phyloP scores from a whole-genome alignment of 1,284 basidiomycete species.

The Cryptococcus amylolentus region DNA sequence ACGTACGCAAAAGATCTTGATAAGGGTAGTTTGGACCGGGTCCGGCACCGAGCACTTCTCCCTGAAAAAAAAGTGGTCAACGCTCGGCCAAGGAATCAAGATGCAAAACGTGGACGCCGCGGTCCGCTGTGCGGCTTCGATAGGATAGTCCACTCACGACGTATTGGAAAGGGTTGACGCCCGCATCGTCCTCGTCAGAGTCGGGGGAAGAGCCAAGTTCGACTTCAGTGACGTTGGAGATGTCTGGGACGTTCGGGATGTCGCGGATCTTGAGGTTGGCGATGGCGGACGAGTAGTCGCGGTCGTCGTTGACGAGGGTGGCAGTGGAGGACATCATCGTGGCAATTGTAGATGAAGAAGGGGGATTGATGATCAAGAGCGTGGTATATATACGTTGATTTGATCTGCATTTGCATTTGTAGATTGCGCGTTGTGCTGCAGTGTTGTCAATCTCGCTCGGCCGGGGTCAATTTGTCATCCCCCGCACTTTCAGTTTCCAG shows the following conservation, averaged over 20 bases:
- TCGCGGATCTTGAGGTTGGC: constrained; percentile 19
- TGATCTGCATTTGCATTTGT: too few species aligned
- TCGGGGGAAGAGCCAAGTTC: neutral
- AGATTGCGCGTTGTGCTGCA: too few species aligned
- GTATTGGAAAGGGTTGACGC: constrained; percentile 45
- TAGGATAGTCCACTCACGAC: constrained; percentile 26
- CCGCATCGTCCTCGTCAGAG: constrained; percentile 1
- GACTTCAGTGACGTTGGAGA: neutral
- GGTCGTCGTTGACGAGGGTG: constrained; percentile 3
- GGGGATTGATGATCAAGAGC: too few species aligned
- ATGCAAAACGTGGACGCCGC: too few species aligned
- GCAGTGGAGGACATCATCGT: constrained; percentile 10
- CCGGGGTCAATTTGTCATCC: too few species aligned
- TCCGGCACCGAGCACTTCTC: constrained; percentile 36
- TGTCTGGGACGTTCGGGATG: neutral
- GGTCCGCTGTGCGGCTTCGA: too few species aligned
- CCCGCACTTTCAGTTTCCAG: too few species aligned
- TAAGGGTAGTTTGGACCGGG: constrained; percentile 31
- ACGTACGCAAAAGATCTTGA: constrained; percentile 38
- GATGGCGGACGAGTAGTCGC: constrained; percentile 1
- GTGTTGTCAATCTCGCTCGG: too few species aligned
- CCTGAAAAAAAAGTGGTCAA: constrained; percentile 13
- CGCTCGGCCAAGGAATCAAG: neutral
- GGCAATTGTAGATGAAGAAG: neutral
- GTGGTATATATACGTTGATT: too few species aligned